These are phyloP conservation scores for Nicotiana noctiflora DNA, from an alignment of 257 asterid species.

Conservation along the genomic window DNA sequence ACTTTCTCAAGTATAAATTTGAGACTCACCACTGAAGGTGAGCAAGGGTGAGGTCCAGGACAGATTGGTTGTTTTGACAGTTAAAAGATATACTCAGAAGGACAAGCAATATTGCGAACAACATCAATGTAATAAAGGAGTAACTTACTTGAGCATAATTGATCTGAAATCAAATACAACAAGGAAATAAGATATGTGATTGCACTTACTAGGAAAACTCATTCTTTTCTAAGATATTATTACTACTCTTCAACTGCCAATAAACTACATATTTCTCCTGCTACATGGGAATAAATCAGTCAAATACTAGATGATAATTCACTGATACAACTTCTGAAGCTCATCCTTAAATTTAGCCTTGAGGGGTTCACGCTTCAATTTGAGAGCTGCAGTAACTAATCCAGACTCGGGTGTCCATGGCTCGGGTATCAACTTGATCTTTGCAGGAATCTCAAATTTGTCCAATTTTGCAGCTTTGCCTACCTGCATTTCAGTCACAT, in stretches of 20 bases:
- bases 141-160: not conserved
- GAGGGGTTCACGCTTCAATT: constrained; percentile 77
- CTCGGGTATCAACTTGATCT: constrained; percentile 65
- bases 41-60: too few relatives aligned
- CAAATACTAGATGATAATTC: constrained; percentile 16
- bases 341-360: constrained; percentile 60
- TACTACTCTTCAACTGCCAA: not conserved
- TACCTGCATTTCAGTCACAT: constrained; percentile 34
- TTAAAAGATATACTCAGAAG: not conserved
- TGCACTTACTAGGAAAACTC: not conserved
- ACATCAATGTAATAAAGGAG: not conserved
- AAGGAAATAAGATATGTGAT: not conserved
- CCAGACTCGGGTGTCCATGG: constrained; percentile 97
- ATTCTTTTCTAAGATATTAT: not conserved
- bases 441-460: constrained; percentile 81
- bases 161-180: not conserved
- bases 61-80: too few relatives aligned
- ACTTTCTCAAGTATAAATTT: too few relatives aligned
- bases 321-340: constrained; percentile 55
- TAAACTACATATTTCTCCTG: not conserved
- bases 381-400: constrained; percentile 84
- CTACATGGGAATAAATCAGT: not conserved
- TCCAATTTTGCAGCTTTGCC: constrained; percentile 67
- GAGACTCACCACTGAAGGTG: too few relatives aligned
- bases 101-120: not conserved